Percentiles rank a stretch among this genome's conserved stretches.
These are phyloP conservation scores for Phyllosticta citrichinensis DNA, from an alignment of 2,329 filamentous ascomycete species.

Conservation along the genomic window DNA sequence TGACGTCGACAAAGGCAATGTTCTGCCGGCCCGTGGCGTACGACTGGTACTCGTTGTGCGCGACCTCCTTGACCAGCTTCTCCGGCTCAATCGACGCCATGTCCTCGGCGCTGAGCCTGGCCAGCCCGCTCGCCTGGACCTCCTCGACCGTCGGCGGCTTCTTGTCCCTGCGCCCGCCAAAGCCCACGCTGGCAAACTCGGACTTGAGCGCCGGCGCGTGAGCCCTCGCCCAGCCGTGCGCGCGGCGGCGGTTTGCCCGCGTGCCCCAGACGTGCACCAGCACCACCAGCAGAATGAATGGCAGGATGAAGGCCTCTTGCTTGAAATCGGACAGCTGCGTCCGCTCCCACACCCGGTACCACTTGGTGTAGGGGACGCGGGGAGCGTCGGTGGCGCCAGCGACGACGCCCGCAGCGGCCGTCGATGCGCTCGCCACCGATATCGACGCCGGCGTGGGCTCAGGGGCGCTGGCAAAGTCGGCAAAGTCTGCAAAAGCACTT, in stretches of 20 bases:
- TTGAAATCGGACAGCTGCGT: slow-evolving; percentile 75
- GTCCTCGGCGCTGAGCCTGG: slow-evolving; percentile 27
- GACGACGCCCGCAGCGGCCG: slow-evolving; percentile 24
- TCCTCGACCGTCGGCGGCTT: slow-evolving; percentile 37
- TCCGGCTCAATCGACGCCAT: slow-evolving; percentile 38
- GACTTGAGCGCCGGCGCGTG: slow-evolving; percentile 61
- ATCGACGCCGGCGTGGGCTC: slow-evolving; percentile 48
- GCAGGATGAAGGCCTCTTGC: slow-evolving; percentile 73
- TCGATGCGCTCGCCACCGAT: slow-evolving; percentile 31
- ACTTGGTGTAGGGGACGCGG: slow-evolving; percentile 67
- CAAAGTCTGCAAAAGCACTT: slow-evolving; percentile 58
- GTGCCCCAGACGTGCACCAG: slow-evolving; percentile 73
- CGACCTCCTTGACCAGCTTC: slow-evolving; percentile 70
- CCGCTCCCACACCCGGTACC: slow-evolving; percentile 96
- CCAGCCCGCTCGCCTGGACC: slow-evolving; percentile 31
- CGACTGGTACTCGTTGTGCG: slow-evolving; percentile 71
- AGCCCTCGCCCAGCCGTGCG: slow-evolving; percentile 67
- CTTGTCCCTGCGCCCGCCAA: slow-evolving; percentile 40
- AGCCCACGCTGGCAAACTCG: slow-evolving; percentile 85
- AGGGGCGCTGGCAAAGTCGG: slow-evolving; percentile 77
- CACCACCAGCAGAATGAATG: slow-evolving; percentile 63
- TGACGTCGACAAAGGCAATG: slow-evolving; percentile 79
- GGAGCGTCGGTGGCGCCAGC: slow-evolving; percentile 38
- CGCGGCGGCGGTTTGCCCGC: slow-evolving; percentile 67
- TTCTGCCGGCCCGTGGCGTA: slow-evolving; percentile 93